A percentile compares a stretch with the other conserved stretches of the same genome.
Evolutionary conservation across 140 eudicot genomes (phyloP).

Genomic region (Flaveria floridana): DNA sequence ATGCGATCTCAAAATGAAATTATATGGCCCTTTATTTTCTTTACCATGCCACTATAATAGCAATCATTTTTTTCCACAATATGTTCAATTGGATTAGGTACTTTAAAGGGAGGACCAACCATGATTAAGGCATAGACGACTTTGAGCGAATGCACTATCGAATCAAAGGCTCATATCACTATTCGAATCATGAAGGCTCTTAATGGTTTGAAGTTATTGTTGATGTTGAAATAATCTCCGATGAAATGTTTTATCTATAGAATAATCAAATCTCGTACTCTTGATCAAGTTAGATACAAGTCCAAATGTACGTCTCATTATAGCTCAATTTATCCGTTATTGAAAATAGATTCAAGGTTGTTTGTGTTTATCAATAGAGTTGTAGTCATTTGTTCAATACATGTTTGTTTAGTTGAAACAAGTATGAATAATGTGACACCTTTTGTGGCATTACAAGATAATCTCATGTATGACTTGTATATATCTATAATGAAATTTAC

Average conservation of each 20-base stretch:
- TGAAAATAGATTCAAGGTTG: not conserved
- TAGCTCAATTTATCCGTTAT: not conserved
- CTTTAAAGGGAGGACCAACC: not conserved
- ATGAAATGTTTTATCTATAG: no score
- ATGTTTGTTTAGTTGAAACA: no score
- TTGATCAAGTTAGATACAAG: not conserved
- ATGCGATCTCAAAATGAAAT: not conserved
- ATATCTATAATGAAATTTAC: not conserved
- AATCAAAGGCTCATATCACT: not conserved
- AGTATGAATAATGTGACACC: no score
- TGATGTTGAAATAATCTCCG: no score
- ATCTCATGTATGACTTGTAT: not conserved
- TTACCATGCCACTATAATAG: not conserved
- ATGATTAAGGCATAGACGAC: not conserved
- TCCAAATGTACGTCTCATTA: not conserved
- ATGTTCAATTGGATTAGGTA: not conserved
- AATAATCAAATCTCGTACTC: no score
- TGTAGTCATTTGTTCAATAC: no score
- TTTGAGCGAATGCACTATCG: not conserved
- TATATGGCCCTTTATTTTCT: not conserved
- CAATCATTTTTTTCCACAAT: not conserved
- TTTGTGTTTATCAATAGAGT: not conserved
- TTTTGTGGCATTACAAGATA: no score
- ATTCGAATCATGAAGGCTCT: no score
- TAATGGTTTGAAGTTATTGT: not conserved